A percentile compares a stretch with the other conserved stretches of the same genome.
These are phyloP conservation scores for Pleurotus djamor DNA, from an alignment of 768 basidiomycete genomes.

Conservation along the genomic window DNA sequence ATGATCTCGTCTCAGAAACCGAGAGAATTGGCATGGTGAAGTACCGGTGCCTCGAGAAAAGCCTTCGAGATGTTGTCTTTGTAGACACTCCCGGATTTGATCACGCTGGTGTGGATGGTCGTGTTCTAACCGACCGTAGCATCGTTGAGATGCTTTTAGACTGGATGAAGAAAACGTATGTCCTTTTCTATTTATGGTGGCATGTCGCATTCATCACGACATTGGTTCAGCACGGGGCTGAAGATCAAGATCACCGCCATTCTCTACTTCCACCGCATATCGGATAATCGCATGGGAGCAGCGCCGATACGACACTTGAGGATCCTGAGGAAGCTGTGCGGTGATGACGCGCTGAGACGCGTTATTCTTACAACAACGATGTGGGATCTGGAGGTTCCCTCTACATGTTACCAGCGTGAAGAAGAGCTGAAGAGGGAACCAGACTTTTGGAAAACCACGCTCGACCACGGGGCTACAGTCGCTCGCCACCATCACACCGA, in stretches of 20 bases:
- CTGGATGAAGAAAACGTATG: constrained; percentile 13
- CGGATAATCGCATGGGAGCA: constrained; percentile 29
- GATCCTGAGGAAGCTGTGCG: constrained; percentile 43
- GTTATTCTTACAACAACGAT: not conserved
- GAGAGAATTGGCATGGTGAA: constrained; percentile 16
- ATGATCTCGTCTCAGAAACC: constrained; percentile 32
- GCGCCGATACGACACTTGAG: constrained; percentile 33
- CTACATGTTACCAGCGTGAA: constrained; percentile 32
- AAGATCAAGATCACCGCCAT: constrained; percentile 11
- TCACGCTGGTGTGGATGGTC: constrained; percentile 8
- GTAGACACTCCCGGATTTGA: constrained; percentile 20
- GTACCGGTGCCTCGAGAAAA: constrained; percentile 3
- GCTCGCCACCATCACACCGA: too few species aligned
- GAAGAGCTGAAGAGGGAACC: constrained; percentile 21
- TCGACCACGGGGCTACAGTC: constrained; percentile 27
- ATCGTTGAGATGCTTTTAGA: constrained; percentile 8
- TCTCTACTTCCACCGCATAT: constrained; percentile 16
- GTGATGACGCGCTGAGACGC: not conserved
- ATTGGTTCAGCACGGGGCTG: not conserved
- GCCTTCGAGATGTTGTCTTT: constrained; percentile 4
- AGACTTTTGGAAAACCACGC: constrained; percentile 39
- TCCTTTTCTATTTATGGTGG: not conserved
- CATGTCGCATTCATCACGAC: too few species aligned
- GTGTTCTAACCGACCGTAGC: too few species aligned
- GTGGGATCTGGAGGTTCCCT: constrained; percentile 21